Evolutionary conservation across 1,139 yeast genomes (phyloP), one percentile per base, ranked within the genome.

Genomic region (Trichomonascaceae sp.): DNA sequence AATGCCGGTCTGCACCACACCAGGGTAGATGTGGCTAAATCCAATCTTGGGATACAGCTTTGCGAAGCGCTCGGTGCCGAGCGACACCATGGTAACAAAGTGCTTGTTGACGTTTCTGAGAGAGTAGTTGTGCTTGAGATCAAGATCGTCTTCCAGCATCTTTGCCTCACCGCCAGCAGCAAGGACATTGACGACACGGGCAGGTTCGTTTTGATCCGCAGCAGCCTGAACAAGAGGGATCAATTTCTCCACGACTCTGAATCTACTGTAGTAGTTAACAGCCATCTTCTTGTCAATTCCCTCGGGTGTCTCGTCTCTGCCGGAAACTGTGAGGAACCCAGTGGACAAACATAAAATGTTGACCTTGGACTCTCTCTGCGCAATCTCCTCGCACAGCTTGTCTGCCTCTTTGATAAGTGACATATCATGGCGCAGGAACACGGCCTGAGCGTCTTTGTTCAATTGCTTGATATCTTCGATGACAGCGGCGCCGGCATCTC

Each of bases 11-110:
- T 36, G 33, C 17, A 54, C 55, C n/a, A 44, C 5, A 6, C 59
- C 59, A 4, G 59, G 59, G 35, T 34, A 37, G 13, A 42, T 42
- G 39, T 54, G 59, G 18, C 36, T 38, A 34, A 53, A 54, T 4
- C 46, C 25, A 11, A 53, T 34, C 4, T 43, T 35, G 14, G 59
- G 56, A 35, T 52, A 44, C 13, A 38, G 34, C 18, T 39, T 31
- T 2, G 52, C 52, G 37, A 51, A 48, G 16, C 43, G 34, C 28
- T 34, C 25, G 16, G 39, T 45, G 1, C 50, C 45, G 15, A 49
- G 34, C 5, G 56, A 44, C 30, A 39, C 46, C 39, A 46, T 39
- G 17, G 43, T 37, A 13, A 34, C 38, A 28, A 35, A 39, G 33
- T 37, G 54, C 5, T 5, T 26, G 33, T 38, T 41, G 5, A 32